A percentile compares a stretch with the other conserved stretches of the same genome.
These are phyloP conservation scores for Aspergillus latus DNA, from an alignment of 2,329 filamentous ascomycete genomes.

Conservation along the genomic window DNA sequence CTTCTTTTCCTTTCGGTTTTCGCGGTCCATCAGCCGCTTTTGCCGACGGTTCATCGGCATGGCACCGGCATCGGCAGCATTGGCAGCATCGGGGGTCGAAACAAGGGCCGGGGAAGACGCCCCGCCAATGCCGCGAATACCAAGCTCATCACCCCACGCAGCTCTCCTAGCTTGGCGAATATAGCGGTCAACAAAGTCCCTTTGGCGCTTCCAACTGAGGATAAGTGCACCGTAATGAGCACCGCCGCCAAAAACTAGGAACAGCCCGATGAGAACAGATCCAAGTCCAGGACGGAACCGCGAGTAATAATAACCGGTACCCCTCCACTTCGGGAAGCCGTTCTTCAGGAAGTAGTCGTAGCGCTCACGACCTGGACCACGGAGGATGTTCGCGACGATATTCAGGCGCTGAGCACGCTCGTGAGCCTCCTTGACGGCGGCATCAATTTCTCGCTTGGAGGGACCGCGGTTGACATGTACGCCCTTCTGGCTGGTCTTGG, in stretches of 20 bases:
- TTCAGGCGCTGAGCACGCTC: constrained; percentile 82
- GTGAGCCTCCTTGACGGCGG: constrained; percentile 75
- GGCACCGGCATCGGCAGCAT: constrained; percentile 41
- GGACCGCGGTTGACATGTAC: constrained; percentile 70
- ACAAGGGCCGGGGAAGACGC: constrained; percentile 40
- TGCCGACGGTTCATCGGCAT: constrained; percentile 77
- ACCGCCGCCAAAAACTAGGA: constrained; percentile 77
- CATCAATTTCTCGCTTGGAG: constrained; percentile 70
- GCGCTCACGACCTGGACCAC: constrained; percentile 74
- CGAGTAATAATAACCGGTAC: constrained; percentile 97
- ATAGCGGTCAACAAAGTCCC: constrained; percentile 87
- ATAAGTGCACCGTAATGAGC: constrained; percentile 84
- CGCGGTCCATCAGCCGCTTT: constrained; percentile 84
- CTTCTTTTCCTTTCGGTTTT: constrained; percentile 65
- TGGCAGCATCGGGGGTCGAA: constrained; percentile 44
- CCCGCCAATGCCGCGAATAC: constrained; percentile 57
- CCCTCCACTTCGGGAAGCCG: constrained; percentile 95
- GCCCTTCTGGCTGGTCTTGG: constrained; percentile 58
- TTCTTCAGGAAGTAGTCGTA: constrained; percentile 94
- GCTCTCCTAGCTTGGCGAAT: constrained; percentile 83
- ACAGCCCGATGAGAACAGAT: constrained; percentile 76
- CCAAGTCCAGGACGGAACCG: constrained; percentile 89
- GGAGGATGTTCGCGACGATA: constrained; percentile 81
- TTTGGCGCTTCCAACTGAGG: constrained; percentile 84
- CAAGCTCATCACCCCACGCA: constrained; percentile 83